These are phyloP conservation scores for Lentinula raphanica DNA, from an alignment of 768 basidiomycete species.

Conservation along the genomic window DNA sequence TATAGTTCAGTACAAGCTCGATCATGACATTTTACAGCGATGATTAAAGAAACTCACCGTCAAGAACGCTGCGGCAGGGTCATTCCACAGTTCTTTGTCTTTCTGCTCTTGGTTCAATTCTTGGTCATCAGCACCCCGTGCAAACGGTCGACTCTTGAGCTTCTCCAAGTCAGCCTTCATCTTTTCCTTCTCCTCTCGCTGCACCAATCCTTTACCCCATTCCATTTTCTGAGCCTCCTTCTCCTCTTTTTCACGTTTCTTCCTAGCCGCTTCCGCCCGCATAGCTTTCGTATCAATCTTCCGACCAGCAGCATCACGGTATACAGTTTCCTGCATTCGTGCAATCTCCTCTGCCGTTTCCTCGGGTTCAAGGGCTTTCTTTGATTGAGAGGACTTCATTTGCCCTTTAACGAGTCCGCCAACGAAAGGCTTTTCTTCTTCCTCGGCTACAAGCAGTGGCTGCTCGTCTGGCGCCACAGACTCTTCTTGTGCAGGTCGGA, in stretches of 20 bases:
- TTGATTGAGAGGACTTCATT: conserved; percentile 56
- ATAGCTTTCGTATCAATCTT: conserved; percentile 87
- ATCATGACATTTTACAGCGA: no score
- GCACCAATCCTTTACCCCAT: conserved; percentile 95
- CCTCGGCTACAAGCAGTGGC: conserved; percentile 52
- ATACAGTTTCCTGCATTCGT: conserved; percentile 83
- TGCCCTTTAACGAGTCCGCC: conserved; percentile 82
- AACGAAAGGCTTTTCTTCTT: conserved; percentile 37
- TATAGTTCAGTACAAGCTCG: conserved; percentile 1
- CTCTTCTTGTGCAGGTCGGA: conserved; percentile 51
- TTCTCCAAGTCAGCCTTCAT: conserved; percentile 61
- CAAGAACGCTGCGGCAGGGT: conserved; percentile 94
- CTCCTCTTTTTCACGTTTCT: conserved; percentile 80
- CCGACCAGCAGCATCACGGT: conserved; percentile 84
- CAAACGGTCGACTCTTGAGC: conserved; percentile 60
- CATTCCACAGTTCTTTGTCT: conserved; percentile 86
- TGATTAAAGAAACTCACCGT: conserved; percentile 47
- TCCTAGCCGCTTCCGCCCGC: conserved; percentile 75
- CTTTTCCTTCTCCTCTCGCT: conserved; percentile 75
- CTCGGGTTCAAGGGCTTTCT: conserved; percentile 25
- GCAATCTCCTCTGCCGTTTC: conserved; percentile 51
- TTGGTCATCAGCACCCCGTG: conserved; percentile 75
- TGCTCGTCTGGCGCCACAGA: conserved; percentile 62
- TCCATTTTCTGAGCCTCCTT: conserved; percentile 90
- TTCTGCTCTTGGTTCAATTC: conserved; percentile 83